phyloP scores from a whole-genome alignment of 495 filamentous ascomycete species.

The Chlorociboria aeruginascens region DNA sequence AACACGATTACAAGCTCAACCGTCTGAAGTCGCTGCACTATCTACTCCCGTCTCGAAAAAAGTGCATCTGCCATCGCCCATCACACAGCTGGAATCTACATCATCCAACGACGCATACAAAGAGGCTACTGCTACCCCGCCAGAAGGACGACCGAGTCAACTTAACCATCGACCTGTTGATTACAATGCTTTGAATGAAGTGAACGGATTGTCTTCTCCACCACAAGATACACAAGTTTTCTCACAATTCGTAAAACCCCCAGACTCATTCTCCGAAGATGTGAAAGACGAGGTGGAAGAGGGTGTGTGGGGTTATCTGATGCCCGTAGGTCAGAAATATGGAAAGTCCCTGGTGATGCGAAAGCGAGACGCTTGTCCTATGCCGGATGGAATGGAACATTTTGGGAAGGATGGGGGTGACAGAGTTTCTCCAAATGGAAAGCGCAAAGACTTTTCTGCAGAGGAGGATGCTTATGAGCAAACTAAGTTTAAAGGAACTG shows the following conservation, averaged over 20 bases:
- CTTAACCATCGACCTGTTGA: conserved; percentile 37
- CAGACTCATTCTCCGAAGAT: conserved; percentile 62
- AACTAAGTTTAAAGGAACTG: conserved; percentile 33
- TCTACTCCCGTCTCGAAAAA: conserved; percentile 48
- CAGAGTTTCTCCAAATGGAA: conserved; percentile 24
- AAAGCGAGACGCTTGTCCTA: conserved; percentile 52
- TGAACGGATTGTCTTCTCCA: conserved; percentile 36
- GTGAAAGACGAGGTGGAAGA: conserved; percentile 72
- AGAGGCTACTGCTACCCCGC: conserved; percentile 61
- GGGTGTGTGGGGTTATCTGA: conserved; percentile 90
- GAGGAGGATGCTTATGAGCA: conserved; percentile 48
- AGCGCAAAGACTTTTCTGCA: conserved; percentile 29
- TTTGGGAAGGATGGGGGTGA: conserved; percentile 11
- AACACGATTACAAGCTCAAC: conserved; percentile 29
- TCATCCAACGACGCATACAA: conserved; percentile 46
- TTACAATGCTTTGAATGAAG: not conserved
- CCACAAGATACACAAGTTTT: conserved; percentile 51
- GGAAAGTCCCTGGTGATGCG: conserved; percentile 59
- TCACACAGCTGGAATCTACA: conserved; percentile 51
- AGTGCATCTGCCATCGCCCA: conserved; percentile 68
- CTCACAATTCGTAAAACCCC: conserved; percentile 68
- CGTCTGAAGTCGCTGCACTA: conserved; percentile 29
- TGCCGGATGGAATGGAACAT: conserved; percentile 27
- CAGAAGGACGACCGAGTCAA: conserved; percentile 47
- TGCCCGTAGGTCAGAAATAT: conserved; percentile 62